Conservation (phyloP, 2,329 filamentous ascomycete species). For the Rhynchosporium graminicola region DNA sequence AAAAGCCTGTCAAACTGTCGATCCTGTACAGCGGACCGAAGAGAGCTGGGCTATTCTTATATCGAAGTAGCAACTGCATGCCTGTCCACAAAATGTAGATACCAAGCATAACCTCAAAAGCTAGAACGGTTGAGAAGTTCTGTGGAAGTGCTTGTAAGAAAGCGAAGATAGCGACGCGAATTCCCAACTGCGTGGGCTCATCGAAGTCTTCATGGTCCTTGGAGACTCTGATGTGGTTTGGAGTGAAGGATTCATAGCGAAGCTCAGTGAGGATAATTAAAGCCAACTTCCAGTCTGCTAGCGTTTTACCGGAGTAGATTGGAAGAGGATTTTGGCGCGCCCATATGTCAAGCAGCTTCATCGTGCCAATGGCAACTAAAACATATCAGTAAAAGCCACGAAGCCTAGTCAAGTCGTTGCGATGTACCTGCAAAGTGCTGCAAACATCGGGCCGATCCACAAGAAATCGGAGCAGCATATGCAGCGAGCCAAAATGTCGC, state of each 20-base stretch:
- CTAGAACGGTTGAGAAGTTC: slow-evolving; percentile 41
- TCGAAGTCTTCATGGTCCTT: slow-evolving; percentile 41
- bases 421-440: slow-evolving; percentile 42
- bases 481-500: slow-evolving; percentile 35
- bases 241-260: slow-evolving; percentile 47
- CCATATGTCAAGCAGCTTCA: slow-evolving; percentile 47
- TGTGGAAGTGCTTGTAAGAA: slow-evolving; percentile 44
- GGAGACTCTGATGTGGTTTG: slow-evolving; percentile 43
- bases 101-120: slow-evolving; percentile 43
- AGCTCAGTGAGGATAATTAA: slow-evolving; percentile 45
- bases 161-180: slow-evolving; percentile 42
- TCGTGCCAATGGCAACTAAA: slow-evolving; percentile 42
- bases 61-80: slow-evolving; percentile 43
- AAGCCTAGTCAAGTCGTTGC: neutral
- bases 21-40: slow-evolving; percentile 45
- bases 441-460: slow-evolving; percentile 38
- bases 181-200: slow-evolving; percentile 41
- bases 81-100: slow-evolving; percentile 47
- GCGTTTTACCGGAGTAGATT: slow-evolving; percentile 38
- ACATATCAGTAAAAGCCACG: slow-evolving; percentile 23
- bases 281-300: slow-evolving; percentile 37
- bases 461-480: slow-evolving; percentile 39
- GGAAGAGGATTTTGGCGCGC: slow-evolving; percentile 41
- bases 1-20: slow-evolving; percentile 43
- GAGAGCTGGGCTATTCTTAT: slow-evolving; percentile 43